Base-by-base conservation (phyloP, 257 asterid genomes). In the Eucommia ulmoides region DNA sequence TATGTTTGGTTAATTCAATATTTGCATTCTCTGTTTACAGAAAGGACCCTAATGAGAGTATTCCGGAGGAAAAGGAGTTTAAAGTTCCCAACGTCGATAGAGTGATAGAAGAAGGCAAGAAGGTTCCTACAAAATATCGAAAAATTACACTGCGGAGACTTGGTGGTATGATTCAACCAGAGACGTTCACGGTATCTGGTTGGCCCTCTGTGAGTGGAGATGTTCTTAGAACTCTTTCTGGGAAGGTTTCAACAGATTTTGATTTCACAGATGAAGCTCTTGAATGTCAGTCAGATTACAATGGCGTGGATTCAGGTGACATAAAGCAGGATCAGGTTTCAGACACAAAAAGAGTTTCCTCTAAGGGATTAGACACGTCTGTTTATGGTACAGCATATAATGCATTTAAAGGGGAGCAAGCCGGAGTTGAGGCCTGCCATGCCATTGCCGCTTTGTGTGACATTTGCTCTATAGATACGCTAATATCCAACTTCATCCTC, bases 151-250 rank as follows among this genome's bases (percentile, higher is more conserved):
- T 91, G 66, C 76, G 74, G 44, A 91, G 77, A 65, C 76, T 81
- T 58, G 74, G 66, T 50, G 76, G 69, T 51, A 54, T 59, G 45
- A 59, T 79, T 18, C 70, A 66, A 72, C 50, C 85, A 26, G 95
- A 83, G 52, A 73, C 81, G 69, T 86, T 62, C 73, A 91, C 99
- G 11, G 77, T 87, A 24, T 83, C 93, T 58, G 99, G 99, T 51
- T 91, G 99, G 99, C 99, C 99, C 51, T 86, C 96, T 47, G 78
- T 79, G 45, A 65, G 95, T 57, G 97, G 95, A 35, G 87, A 75
- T 67, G 82, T 73, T 67, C 70, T 91, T 69, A 91, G 72, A 70
- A 64, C 53, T 66, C 87, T 91, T 64, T 84, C 99, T 24, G 89
- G 87, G 59, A 86, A 75, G 69, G 80, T 79, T 65, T 81, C 97